Base-by-base conservation (phyloP, 805 yeast species). In the Cyberlindnera japonica region DNA sequence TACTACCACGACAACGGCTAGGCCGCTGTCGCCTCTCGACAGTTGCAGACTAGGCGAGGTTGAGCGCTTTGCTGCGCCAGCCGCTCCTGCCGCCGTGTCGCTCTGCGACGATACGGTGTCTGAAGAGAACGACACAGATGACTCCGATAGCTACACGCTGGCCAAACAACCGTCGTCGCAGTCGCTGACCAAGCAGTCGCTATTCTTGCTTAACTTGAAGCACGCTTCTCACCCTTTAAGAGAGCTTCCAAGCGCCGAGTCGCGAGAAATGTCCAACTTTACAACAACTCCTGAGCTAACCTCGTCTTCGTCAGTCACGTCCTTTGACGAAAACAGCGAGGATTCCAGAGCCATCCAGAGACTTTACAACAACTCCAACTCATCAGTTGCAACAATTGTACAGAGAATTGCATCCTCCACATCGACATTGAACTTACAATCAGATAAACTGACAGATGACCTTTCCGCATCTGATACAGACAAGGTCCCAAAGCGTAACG, bases 321-420 rank as follows among this genome's bases (percentile, higher is more conserved):
- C 58, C 11, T 52, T 52, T 33, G 53, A 50, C 24, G 42, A 48
- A 11, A 35, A 39, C 3, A 49, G 53, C 26, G 53, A 44, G 14
- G 55, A 49, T 26, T 49, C 43, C 21, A 41, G 44, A 25, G 45
- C 45, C 9, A 16, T 38, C 13, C 43, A 40, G 16, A 40, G 33
- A 19, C 39, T 46, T 5, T 47, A 41, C 38, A 41, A 33, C 37
- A 41, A 41, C 43, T 50, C 58, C 3, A 50, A 45, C 43, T 47
- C 57, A 3, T 55, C 59, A 2, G 40, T 49, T 23, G 54, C 58
- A 10, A 55, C 59, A 3, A 36, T 55, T 25, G 57, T 55, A 2
- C 54, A 50, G 34, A 43, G 47, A 29, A 22, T 49, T n/a, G 33
- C 51, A 12, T 51, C 57, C 14, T 51, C 56, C 9, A 53, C 49